phyloP scores from a whole-genome alignment of 108 stramenopile species.

The Cyclostephanos invisitatus region DNA sequence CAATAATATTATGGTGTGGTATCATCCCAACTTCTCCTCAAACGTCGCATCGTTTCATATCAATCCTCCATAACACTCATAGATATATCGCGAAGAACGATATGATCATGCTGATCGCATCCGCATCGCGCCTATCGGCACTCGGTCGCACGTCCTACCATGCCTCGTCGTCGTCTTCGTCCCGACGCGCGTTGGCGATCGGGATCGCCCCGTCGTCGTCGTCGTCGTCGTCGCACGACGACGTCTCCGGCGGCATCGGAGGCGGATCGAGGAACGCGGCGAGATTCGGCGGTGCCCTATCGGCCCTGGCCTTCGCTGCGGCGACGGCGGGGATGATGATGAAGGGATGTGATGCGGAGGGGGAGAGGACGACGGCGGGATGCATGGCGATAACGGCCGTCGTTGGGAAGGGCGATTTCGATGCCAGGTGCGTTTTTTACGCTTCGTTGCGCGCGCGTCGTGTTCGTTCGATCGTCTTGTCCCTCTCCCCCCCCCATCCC shows the following conservation, averaged over 20 bases:
- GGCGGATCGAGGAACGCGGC: background rate
- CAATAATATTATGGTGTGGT: too few relatives aligned
- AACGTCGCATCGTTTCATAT: too few relatives aligned
- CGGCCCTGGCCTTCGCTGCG: conserved; percentile 9
- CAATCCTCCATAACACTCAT: too few relatives aligned
- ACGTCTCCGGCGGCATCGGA: background rate
- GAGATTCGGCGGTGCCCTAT: background rate
- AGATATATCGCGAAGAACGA: too few relatives aligned
- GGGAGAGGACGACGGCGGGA: conserved; percentile 25
- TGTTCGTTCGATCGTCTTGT: too few relatives aligned
- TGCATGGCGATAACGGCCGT: conserved; percentile 56
- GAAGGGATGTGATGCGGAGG: background rate
- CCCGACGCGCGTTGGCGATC: background rate
- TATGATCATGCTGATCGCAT: too few relatives aligned
- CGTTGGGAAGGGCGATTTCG: conserved; percentile 47
- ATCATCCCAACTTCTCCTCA: too few relatives aligned
- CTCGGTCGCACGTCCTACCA: background rate
- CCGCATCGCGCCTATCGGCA: too few relatives aligned
- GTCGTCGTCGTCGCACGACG: too few relatives aligned
- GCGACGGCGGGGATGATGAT: background rate
- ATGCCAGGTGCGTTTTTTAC: conserved; percentile 42
- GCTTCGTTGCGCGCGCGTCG: background rate
- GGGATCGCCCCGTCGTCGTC: background rate
- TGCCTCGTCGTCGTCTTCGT: background rate
- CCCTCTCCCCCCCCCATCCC: background rate